Evolutionary conservation across 768 basidiomycete species (phyloP).

Genomic region (Steccherinum ochraceum): DNA sequence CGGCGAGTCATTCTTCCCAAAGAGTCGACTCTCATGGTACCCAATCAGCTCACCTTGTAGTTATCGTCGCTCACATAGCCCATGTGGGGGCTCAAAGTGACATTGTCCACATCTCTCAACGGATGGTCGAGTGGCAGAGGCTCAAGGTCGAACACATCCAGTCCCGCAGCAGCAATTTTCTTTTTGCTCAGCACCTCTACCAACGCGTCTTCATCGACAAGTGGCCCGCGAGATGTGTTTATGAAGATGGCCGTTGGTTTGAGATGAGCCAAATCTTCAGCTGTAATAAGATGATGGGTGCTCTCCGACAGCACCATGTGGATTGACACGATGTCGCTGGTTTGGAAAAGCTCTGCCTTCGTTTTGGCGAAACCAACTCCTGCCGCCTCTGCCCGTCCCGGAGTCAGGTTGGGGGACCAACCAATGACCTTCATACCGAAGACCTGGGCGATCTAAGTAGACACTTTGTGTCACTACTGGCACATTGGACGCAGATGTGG

Average conservation of each 20-base stretch:
- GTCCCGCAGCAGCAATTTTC: slow-evolving; percentile 49
- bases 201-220: slow-evolving; percentile 55
- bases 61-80: slow-evolving; percentile 49
- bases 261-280: slow-evolving; percentile 44
- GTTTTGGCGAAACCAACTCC: slow-evolving; percentile 42
- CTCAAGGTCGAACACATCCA: slow-evolving; percentile 64
- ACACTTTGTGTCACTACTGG: slow-evolving; percentile 20
- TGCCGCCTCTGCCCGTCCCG: slow-evolving; percentile 44
- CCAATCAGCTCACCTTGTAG: slow-evolving; percentile 35
- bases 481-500: too few relatives aligned
- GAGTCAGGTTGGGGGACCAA: slow-evolving; percentile 63
- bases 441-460: slow-evolving; percentile 53
- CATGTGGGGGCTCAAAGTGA: slow-evolving; percentile 56
- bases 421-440: slow-evolving; percentile 56
- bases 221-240: slow-evolving; percentile 61
- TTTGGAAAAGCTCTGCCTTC: slow-evolving; percentile 47
- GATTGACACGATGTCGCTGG: slow-evolving; percentile 55
- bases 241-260: slow-evolving; percentile 53
- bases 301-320: slow-evolving; percentile 51
- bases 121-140: slow-evolving; percentile 57
- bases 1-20: background rate
- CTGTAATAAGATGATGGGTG: slow-evolving; percentile 43
- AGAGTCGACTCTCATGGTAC: background rate
- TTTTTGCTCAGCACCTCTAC: slow-evolving; percentile 39
- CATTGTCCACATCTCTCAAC: slow-evolving; percentile 42